These are phyloP conservation scores for Marasmius sp. DNA, from an alignment of 1,284 basidiomycete species.

Conservation along the genomic window DNA sequence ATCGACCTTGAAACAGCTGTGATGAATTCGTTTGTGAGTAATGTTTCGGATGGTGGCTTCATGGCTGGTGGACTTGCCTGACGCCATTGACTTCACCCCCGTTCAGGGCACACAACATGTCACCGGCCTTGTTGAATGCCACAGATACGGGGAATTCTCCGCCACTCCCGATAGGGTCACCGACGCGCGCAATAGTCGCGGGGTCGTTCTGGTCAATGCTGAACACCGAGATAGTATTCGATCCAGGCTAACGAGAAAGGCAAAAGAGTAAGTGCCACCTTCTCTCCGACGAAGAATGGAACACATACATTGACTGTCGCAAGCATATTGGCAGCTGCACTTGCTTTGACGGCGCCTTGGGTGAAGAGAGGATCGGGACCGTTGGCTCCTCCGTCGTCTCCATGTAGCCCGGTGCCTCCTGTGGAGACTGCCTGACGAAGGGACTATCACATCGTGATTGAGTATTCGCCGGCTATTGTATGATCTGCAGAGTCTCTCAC, in stretches of 20 bases:
- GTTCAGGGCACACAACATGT: conserved; percentile 44
- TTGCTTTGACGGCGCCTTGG: conserved; percentile 45
- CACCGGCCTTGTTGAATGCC: conserved; percentile 40
- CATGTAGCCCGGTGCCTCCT: conserved; percentile 41
- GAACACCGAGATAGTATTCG: conserved; percentile 47
- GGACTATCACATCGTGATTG: conserved; percentile 20
- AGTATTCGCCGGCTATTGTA: not conserved
- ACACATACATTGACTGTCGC: conserved; percentile 43
- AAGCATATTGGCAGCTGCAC: conserved; percentile 36
- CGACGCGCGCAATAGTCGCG: conserved; percentile 37
- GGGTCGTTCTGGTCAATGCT: conserved; percentile 42
- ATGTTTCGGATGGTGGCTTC: not conserved
- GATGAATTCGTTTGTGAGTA: not conserved
- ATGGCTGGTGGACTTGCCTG: conserved; percentile 28
- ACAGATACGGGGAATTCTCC: conserved; percentile 52
- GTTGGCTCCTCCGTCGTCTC: conserved; percentile 23
- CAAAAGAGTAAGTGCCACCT: not conserved
- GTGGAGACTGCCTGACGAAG: conserved; percentile 34
- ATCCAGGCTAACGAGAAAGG: conserved; percentile 35
- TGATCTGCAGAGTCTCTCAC: conserved; percentile 14
- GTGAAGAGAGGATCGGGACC: conserved; percentile 48
- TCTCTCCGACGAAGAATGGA: not conserved
- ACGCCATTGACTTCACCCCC: conserved; percentile 48
- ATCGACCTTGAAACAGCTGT: conserved; percentile 45
- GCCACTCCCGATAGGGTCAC: conserved; percentile 38